Evolutionary conservation across 257 asterid genomes (phyloP).

Genomic region (Solanum peruvianum): DNA sequence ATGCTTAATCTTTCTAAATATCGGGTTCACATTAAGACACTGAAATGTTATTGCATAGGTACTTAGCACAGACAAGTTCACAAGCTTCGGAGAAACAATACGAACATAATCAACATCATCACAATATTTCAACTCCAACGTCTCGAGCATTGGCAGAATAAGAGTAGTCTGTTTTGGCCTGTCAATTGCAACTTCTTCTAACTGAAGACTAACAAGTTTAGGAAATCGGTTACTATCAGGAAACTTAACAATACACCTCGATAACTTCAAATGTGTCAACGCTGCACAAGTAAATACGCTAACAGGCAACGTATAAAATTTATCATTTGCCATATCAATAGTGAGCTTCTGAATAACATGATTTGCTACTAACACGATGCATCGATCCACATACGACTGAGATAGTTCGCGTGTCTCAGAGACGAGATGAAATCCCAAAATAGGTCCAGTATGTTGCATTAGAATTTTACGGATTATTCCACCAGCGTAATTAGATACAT

Average conservation of each 20-base stretch:
- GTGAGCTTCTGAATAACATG: background rate
- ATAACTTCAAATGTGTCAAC: background rate
- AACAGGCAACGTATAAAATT: background rate
- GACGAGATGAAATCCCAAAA: background rate
- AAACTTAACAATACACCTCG: background rate
- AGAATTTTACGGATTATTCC: no score
- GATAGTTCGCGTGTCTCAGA: background rate
- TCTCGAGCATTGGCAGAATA: background rate
- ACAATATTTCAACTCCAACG: background rate
- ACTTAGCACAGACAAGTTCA: background rate
- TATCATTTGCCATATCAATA: background rate
- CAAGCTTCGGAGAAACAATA: background rate
- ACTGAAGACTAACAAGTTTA: background rate
- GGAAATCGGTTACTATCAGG: background rate
- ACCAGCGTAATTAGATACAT: background rate
- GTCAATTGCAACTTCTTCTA: background rate
- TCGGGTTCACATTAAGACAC: background rate
- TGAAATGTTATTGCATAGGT: background rate
- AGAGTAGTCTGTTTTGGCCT: background rate
- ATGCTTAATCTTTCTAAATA: background rate
- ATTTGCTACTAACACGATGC: background rate
- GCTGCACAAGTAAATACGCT: background rate
- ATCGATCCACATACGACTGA: background rate
- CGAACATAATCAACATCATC: background rate
- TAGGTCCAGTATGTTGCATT: background rate